These are phyloP conservation scores for Gossypium gossypioides DNA, from an alignment of 441 rosid genomes.

Conservation along the genomic window DNA sequence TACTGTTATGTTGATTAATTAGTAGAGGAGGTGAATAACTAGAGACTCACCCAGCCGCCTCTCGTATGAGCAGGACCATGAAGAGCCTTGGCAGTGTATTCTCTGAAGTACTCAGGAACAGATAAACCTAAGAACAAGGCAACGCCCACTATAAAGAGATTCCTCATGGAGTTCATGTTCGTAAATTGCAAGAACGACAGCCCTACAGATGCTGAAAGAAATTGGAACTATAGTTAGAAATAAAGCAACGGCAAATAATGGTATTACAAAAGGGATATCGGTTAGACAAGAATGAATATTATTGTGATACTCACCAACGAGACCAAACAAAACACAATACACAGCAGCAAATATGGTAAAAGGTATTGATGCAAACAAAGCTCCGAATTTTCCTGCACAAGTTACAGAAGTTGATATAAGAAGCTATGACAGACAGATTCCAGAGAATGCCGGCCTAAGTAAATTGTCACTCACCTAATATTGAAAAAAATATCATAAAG, in stretches of 20 bases:
- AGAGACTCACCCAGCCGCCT: conserved; percentile 71
- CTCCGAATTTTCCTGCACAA: conserved; percentile 82
- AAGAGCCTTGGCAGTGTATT: conserved; percentile 63
- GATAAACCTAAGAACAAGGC: conserved; percentile 88
- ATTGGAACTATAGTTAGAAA: conserved; percentile 3
- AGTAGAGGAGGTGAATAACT: background rate
- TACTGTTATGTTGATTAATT: background rate
- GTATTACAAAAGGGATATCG: background rate
- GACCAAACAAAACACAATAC: conserved; percentile 87
- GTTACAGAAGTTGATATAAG: conserved; percentile 1
- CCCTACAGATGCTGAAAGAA: conserved; percentile 78
- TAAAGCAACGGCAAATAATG: background rate
- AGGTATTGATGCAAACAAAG: conserved; percentile 95
- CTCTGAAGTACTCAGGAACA: conserved; percentile 84
- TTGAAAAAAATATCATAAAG: conserved; percentile 96
- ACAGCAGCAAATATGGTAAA: conserved; percentile 90
- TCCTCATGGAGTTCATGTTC: conserved; percentile 96
- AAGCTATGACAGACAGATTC: background rate
- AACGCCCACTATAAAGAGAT: conserved; percentile 85
- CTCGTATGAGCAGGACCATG: conserved; percentile 93
- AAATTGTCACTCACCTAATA: conserved; percentile 48
- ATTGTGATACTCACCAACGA: conserved; percentile 55
- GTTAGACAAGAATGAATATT: background rate
- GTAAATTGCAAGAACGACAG: conserved; percentile 96
- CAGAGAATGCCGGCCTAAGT: background rate